Conservation (phyloP, 116 monocot species). For the Posidonia oceanica region DNA sequence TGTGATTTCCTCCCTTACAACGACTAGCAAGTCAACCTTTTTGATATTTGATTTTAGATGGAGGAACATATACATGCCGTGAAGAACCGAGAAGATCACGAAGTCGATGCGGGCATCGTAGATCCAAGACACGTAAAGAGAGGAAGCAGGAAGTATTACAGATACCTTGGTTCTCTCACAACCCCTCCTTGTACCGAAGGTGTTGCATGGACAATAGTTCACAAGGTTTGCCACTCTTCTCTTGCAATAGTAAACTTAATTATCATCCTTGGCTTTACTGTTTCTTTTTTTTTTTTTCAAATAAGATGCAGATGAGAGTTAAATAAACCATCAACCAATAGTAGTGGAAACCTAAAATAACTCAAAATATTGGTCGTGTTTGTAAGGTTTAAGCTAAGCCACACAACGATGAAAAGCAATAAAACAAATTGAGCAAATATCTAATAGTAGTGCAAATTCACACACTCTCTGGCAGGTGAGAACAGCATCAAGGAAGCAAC, state of each 20-base stretch:
- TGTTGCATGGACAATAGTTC: slow-evolving; percentile 32
- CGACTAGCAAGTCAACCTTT: too few species aligned
- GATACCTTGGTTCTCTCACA: slow-evolving; percentile 21
- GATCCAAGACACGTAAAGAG: slow-evolving; percentile 11
- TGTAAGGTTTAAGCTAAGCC: too few species aligned
- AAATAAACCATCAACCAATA: too few species aligned
- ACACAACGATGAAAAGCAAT: not conserved
- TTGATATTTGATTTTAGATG: not conserved
- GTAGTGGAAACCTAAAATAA: too few species aligned
- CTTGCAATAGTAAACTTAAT: not conserved
- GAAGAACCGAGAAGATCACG: not conserved
- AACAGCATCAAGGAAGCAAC: slow-evolving; percentile 21
- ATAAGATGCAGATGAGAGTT: not conserved
- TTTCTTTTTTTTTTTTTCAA: not conserved
- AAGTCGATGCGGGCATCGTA: not conserved
- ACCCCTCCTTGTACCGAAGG: slow-evolving; percentile 49
- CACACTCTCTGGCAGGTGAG: slow-evolving; percentile 16
- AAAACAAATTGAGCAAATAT: not conserved
- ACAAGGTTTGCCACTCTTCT: not conserved
- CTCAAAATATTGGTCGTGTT: too few species aligned
- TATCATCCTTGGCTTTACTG: not conserved
- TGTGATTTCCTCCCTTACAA: too few species aligned
- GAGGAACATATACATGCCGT: slow-evolving; percentile 3
- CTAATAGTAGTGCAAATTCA: not conserved
- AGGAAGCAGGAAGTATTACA: slow-evolving; percentile 17